These are phyloP conservation scores for Mucor racemosus DNA, from an alignment of 371 early-diverging fungal genomes.

Conservation along the genomic window DNA sequence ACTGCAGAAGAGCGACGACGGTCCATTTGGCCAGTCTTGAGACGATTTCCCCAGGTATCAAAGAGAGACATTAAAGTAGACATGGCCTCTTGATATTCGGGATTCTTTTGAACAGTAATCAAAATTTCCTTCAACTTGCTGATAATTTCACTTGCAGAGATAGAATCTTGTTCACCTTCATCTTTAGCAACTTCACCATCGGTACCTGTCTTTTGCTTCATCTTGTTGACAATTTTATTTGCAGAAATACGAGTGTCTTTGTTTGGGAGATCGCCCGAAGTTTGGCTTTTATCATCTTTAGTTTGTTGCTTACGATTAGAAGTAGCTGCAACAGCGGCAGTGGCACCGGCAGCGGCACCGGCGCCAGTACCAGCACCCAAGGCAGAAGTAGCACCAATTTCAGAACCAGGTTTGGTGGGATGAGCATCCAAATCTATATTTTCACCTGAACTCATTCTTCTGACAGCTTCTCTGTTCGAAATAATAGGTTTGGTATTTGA, in stretches of 20 bases:
- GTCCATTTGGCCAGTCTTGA: constrained; percentile 8
- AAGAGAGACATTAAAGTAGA: constrained; percentile 33
- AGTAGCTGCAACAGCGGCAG: background rate
- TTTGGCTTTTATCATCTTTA: background rate
- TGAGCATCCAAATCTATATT: background rate
- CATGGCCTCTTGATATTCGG: constrained; percentile 49
- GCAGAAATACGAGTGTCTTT: constrained; percentile 1
- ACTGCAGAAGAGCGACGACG: constrained; percentile 17
- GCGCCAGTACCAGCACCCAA: background rate
- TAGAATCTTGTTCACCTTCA: background rate
- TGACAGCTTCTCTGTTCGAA: background rate
- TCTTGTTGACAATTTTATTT: background rate
- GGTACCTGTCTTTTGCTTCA: background rate
- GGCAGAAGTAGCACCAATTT: background rate
- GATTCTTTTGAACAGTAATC: constrained; percentile 37
- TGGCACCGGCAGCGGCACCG: background rate
- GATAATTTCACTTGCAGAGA: constrained; percentile 1
- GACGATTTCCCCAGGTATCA: constrained; percentile 37
- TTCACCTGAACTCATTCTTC: background rate
- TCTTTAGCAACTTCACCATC: background rate
- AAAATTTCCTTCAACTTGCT: constrained; percentile 8
- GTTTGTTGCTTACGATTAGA: background rate
- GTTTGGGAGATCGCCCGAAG: background rate
- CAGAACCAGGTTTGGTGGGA: background rate
- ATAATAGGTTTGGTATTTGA: background rate